Base-by-base conservation (phyloP, 768 basidiomycete species). In the Hericium rajendrae region DNA sequence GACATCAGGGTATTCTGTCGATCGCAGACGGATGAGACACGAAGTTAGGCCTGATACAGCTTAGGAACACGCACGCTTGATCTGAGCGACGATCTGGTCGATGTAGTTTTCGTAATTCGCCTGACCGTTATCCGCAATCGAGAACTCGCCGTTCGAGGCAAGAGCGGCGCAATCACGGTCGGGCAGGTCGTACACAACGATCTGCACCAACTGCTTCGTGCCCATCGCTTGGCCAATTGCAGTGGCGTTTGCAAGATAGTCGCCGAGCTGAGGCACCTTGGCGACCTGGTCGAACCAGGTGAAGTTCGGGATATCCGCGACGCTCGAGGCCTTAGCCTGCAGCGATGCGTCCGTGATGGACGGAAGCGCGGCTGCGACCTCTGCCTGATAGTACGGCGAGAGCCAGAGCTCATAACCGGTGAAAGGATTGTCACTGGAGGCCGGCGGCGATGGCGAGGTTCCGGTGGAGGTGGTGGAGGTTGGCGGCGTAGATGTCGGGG, bases 101-200 rank as follows among this genome's bases (percentile, higher is more conserved):
- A 86, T 83, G 73, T 85, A 84, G 59, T 69, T 68, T 65, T 74
- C 67, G 73, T 83, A 84, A 65, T 79, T 78, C 59, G 73, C 75
- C 55, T 76, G 71, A 52, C 82, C 82, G 63, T 75, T 74, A 67
- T 83, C 69, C 46, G 79, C 79, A 62, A 83, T 81, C 53, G 70
- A 71, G 71, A 82, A 83, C 69, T 84, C 83, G 71, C 83, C 83
- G 64, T 84, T 84, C 51, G 83, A 85, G 38, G 83, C 80, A 58
- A 74, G 68, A 58, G 83, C 83, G 53, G 81, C 80, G 65, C 83
- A 85, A 62, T 84, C 83, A 72, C 83, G 81, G 60, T 83, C 81
- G 51, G 83, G 83, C 26, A 85, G 71, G 61, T 85, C 83, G 66
- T 74, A 74, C 52, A 74, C 66, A 59, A 74, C 72, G 58, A 73